Base-by-base conservation (phyloP, 2,329 filamentous ascomycete species). In the Penicillium sp. region DNA sequence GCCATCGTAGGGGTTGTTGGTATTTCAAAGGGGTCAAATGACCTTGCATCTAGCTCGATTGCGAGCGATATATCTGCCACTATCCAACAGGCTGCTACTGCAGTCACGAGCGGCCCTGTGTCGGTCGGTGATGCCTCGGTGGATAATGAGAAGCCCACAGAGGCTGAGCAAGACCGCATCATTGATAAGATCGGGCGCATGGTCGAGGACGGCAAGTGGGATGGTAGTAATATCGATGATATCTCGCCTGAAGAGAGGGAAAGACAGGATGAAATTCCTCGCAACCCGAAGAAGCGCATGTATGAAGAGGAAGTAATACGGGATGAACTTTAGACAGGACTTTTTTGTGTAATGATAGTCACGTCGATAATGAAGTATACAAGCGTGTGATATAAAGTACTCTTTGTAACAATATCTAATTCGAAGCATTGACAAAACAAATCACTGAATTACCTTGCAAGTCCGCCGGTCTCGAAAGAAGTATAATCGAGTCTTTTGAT, bases 1-100 rank as follows among this genome's bases (percentile, higher is more conserved):
- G 81, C 82, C 16, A 77, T 87, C 2, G 75, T 89, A 22, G 80
- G 81, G 35, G 81, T 78, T 1, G 75, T 87, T 14, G 80, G 84
- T 0, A 55, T 75, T 1, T 66, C 73, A 3, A 69, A 66, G 43
- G 64, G 66, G 40, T 64, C 67, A 14, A 60, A 68, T 35, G 68
- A 74, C 19, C 57, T 67, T 36, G 69, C 69, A 41, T 53, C 62
- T 1, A 54, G 35, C 6, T 59, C 66, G 14, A 60, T 67, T 50
- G 66, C 60, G 9, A 59, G 54, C 36, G 66, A 59, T 16, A 62
- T 68, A 19, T 65, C 58, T 49, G 58, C 64, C n/a, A 55, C 63
- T n/a, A 58, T 63, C n/a, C 66, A 67, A 6, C 60, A 66, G 7
- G 62, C 63, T n/a, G 63, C 67, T 22, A 58, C 68, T 5, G 60